These are phyloP conservation scores for Platanus orientalis DNA, from an alignment of 164 flowering plant genomes.

Conservation along the genomic window DNA sequence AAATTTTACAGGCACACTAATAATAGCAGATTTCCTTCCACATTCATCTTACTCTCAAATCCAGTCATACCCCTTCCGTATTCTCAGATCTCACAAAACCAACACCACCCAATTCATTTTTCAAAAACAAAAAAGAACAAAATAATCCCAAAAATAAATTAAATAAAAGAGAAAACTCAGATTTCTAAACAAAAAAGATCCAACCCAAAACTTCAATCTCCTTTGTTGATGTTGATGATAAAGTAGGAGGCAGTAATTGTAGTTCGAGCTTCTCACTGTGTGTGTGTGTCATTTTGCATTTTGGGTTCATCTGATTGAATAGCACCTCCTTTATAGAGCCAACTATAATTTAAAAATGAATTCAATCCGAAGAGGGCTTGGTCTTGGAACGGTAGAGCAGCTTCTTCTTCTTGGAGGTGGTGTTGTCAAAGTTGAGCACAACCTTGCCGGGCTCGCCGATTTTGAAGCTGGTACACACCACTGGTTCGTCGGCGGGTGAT, in stretches of 20 bases:
- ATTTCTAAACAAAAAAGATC: neutral
- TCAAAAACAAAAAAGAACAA: neutral
- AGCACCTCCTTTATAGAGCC: neutral
- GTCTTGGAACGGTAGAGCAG: constrained; percentile 24
- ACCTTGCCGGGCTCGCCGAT: constrained; percentile 33
- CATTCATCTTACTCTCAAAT: too few species aligned
- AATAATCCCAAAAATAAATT: neutral
- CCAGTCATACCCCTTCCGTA: too few species aligned
- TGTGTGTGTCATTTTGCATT: neutral
- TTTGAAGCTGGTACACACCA: constrained; percentile 42
- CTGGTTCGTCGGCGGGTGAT: constrained; percentile 34
- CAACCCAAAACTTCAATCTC: neutral
- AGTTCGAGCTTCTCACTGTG: neutral
- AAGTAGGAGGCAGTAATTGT: neutral
- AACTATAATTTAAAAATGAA: neutral
- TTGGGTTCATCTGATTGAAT: neutral
- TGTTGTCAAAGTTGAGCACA: constrained; percentile 26
- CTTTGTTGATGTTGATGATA: neutral
- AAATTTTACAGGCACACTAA: neutral
- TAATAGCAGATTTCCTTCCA: neutral
- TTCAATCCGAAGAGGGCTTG: neutral
- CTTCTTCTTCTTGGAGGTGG: constrained; percentile 26
- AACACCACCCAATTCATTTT: neutral
- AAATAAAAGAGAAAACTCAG: too few species aligned
- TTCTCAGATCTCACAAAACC: neutral